Evolutionary conservation across 768 basidiomycete genomes (phyloP), one percentile per base, ranked within the genome.

Genomic region (Flagelloscypha sp.): DNA sequence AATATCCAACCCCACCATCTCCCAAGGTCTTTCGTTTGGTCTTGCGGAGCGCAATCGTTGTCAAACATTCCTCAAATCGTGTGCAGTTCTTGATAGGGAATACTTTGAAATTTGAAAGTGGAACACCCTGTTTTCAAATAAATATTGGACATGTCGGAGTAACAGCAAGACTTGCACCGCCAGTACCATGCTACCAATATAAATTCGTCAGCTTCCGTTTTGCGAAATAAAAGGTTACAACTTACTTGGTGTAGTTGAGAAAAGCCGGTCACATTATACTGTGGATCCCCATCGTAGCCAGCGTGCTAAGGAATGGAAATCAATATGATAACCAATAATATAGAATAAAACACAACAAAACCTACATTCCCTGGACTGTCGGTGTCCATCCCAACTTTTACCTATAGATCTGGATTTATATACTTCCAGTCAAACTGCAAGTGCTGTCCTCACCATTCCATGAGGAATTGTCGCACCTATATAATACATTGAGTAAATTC

Each of bases 311-410:
- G 1, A 67, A 21, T 48, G 45, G 8, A 66, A 60, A 38, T 66
- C 56, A 2, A 49, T 62, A 37, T 70, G 66, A 36, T 70, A 71
- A n/a, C 66, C 68, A 28, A 15, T 7, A 21, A 24, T 11, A 21
- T 28, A 16, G 27, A 12, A 19, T 9, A 27, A 21, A n/a, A 35
- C 13, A 27, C 16, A 18, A 27, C 19, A 33, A 10, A 17, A 49
- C 63, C 22, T 44, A 75, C 75, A 48, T 74, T 74, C 47, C 66
- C 72, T 3, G 75, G 72, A 9, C 75, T 75, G 45, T 79, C 73
- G 0, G 76, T 79, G 47, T 81, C 77, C 68, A 79, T 70, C 6
- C 77, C 78, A 2, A 59, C 67, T 56, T 81, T 81, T 11, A n/a
- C n/a, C n/a, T n/a, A n/a, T n/a, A n/a, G n/a, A n/a, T n/a, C n/a